A percentile compares a stretch with the other conserved stretches of the same genome.
Evolutionary conservation across 805 yeast species (phyloP).

Genomic region (Yarrowia alimentaria): DNA sequence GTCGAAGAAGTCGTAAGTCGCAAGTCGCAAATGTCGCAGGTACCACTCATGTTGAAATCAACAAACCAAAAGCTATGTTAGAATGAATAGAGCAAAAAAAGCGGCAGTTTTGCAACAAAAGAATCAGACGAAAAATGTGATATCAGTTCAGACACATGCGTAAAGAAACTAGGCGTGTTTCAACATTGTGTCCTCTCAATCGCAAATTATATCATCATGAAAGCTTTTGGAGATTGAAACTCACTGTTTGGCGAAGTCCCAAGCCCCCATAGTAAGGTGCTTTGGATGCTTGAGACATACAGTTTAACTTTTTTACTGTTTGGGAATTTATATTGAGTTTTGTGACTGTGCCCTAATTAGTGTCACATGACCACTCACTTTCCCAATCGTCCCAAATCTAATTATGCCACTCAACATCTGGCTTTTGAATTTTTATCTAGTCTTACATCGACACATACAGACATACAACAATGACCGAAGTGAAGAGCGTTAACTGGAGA

Average conservation of each 20-base stretch:
- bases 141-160: slow-evolving; percentile 24
- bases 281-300: too few species aligned
- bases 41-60: too few species aligned
- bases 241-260: slow-evolving; percentile 14
- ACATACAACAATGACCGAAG: slow-evolving; percentile 50
- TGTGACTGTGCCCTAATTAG: slow-evolving; percentile 23
- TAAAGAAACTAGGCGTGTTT: slow-evolving; percentile 27
- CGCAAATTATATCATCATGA: slow-evolving; percentile 58
- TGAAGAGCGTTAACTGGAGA: slow-evolving; percentile 98
- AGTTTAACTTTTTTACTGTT: not conserved
- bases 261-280: too few species aligned
- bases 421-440: slow-evolving; percentile 23
- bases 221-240: slow-evolving; percentile 8
- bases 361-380: slow-evolving; percentile 26
- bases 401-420: slow-evolving; percentile 28
- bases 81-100: not conserved
- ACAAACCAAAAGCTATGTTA: slow-evolving; percentile 18
- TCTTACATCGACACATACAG: slow-evolving; percentile 28
- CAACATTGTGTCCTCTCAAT: slow-evolving; percentile 41
- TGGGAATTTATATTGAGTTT: not conserved
- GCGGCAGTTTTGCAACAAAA: not conserved
- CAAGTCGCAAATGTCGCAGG: not conserved
- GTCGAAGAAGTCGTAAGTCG: not conserved
- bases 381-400: slow-evolving; percentile 26
- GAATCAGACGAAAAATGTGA: slow-evolving; percentile 23